Evolutionary conservation across 768 basidiomycete species (phyloP), one percentile per base, ranked within the genome.

Genomic region (Lanmaoa rubissima): DNA sequence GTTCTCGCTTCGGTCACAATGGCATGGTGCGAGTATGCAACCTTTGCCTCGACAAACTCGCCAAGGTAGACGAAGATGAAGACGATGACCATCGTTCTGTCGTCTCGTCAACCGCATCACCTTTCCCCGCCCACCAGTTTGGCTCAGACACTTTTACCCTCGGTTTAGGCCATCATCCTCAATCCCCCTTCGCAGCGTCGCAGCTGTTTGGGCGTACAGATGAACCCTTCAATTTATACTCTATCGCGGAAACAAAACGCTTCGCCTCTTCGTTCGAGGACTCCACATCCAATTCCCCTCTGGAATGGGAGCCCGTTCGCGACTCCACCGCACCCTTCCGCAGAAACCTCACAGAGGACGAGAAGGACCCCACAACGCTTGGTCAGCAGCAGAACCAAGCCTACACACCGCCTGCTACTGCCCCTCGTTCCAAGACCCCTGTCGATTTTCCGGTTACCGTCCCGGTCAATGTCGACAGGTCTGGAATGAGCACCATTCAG

Each of bases 1-100:
- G 94, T 16, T 81, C 86, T 13, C 86, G 94, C 8, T 98, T 97
- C 66, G 94, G 95, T 5, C 88, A 93, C 58, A 90, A 96, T 51
- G 94, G 94, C n/a, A 92, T 91, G 83, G 82, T 99, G 50, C 85
- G 97, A 53, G 90, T 97, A 10, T 99, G 97, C 74, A 98, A 98
- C 64, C 77, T 97, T 14, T 98, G 96, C 71, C 78, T 96, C n/a
- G 88, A 91, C 61, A 94, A 94, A 72, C 83, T 95, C 54, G 88
- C 90, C 52, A 91, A 86, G 60, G 92, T 88, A 7, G 88, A 90
- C 51, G 87, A 90, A 51, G 92, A 95, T 51, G 92, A 96, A 53
- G 93, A 97, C 45, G 94, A 96, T 51, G 91, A 93, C 63, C 82
- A 82, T 35, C 85, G 90, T 48, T 94, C 92, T 6, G 78, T 95